Percentiles rank a stretch among this genome's conserved stretches.
phyloP scores from a whole-genome alignment of 2,329 filamentous ascomycete genomes.

The Chrysosporium keratinophilum region DNA sequence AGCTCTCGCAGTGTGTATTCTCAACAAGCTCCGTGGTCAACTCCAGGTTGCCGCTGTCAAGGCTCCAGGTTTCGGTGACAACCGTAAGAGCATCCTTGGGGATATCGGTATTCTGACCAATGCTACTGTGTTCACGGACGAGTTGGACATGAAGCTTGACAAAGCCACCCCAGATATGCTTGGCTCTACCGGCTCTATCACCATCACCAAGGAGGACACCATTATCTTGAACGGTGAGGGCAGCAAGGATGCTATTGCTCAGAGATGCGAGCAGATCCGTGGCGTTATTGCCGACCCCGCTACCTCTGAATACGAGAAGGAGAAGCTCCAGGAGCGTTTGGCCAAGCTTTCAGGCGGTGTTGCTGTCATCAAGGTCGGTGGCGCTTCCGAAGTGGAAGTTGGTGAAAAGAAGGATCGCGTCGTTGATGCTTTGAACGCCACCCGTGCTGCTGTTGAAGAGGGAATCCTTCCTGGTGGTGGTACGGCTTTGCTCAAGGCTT shows the following conservation, averaged over 20 bases:
- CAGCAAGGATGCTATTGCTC: slow-evolving; percentile 81
- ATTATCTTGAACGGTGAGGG: slow-evolving; percentile 97
- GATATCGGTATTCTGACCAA: slow-evolving; percentile 94
- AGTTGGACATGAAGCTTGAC: slow-evolving; percentile 98
- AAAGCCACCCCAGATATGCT: slow-evolving; percentile 95
- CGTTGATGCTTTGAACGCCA: slow-evolving; percentile 95
- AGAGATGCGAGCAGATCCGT: slow-evolving; percentile 98
- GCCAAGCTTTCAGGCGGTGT: slow-evolving; percentile 98
- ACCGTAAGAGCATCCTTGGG: slow-evolving; percentile 98
- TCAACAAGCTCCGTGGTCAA: slow-evolving; percentile 99
- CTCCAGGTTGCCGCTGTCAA: slow-evolving; percentile 98
- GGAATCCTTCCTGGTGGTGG: slow-evolving; percentile 98
- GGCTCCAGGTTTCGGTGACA: slow-evolving; percentile 98
- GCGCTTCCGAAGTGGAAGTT: slow-evolving; percentile 95
- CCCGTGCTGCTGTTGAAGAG: slow-evolving; percentile 95
- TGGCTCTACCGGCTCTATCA: slow-evolving; percentile 93
- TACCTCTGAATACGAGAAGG: slow-evolving; percentile 99
- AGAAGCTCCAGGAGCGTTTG: slow-evolving; percentile 99
- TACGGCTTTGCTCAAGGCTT: slow-evolving; percentile 94
- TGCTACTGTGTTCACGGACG: slow-evolving; percentile 93
- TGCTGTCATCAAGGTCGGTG: slow-evolving; percentile 98
- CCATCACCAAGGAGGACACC: slow-evolving; percentile 99
- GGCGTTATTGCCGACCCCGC: slow-evolving; percentile 87
- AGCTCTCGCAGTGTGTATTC: slow-evolving; percentile 94
- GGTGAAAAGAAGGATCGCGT: slow-evolving; percentile 99